Conservation (phyloP, 441 rosid species). For the Gossypium aridum region DNA sequence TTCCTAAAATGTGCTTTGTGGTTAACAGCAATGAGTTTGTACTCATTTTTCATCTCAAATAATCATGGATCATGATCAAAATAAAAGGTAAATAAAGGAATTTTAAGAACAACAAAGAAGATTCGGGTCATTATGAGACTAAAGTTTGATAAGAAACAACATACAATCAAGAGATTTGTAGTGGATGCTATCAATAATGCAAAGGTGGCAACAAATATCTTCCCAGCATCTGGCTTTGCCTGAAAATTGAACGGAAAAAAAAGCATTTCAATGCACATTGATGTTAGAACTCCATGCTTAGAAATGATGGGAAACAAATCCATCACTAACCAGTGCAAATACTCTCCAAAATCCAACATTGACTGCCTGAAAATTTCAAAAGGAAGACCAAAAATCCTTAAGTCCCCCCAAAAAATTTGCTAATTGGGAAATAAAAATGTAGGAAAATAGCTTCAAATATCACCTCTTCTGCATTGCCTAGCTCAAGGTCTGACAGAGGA, state of each 20-base stretch:
- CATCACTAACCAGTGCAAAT: slow-evolving; percentile 52
- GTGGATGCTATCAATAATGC: slow-evolving; percentile 72
- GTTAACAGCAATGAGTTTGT: background rate
- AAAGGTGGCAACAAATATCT: slow-evolving; percentile 60
- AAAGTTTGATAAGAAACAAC: slow-evolving; percentile 10
- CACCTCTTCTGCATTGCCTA: slow-evolving; percentile 66
- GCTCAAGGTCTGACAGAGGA: slow-evolving; percentile 48
- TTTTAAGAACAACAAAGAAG: background rate
- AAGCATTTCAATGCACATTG: background rate
- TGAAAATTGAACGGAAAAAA: slow-evolving; percentile 22
- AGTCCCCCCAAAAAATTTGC: slow-evolving; percentile 1
- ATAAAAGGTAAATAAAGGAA: background rate
- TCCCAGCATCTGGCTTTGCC: slow-evolving; percentile 84
- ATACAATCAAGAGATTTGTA: slow-evolving; percentile 61
- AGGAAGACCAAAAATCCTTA: background rate
- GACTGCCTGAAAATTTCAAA: slow-evolving; percentile 54
- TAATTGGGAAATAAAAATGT: background rate
- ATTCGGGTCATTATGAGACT: background rate
- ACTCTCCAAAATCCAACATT: slow-evolving; percentile 72
- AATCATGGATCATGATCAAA: background rate
- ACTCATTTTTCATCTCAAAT: background rate
- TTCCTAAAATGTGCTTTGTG: background rate
- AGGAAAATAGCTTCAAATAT: slow-evolving; percentile 6
- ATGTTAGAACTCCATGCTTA: background rate
- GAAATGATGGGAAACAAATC: background rate